phyloP scores from a whole-genome alignment of 108 stramenopile genomes.

The Skeletonema marinoi region DNA sequence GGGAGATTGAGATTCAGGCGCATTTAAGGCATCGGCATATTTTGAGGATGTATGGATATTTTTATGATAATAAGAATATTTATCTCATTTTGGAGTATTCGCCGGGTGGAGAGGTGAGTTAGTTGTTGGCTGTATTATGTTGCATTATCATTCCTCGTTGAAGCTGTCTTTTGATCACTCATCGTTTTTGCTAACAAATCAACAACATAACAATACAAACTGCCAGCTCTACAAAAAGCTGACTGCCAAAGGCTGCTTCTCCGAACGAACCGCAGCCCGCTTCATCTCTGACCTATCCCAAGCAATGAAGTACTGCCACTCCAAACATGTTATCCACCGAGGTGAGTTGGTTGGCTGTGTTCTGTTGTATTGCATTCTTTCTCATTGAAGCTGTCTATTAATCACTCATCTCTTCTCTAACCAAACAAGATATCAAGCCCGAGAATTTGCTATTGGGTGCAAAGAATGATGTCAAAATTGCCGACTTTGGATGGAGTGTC shows the following conservation, averaged over 20 bases:
- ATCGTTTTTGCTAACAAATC: not conserved
- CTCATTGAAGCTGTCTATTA: too few species aligned
- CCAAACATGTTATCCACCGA: conserved; percentile 97
- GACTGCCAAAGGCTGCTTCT: conserved; percentile 76
- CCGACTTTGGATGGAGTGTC: conserved; percentile 99
- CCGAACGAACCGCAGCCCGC: conserved; percentile 76
- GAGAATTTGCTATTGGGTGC: conserved; percentile 96
- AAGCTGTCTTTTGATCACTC: not conserved
- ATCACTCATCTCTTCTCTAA: too few species aligned
- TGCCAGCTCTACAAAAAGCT: conserved; percentile 85
- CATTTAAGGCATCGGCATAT: conserved; percentile 96
- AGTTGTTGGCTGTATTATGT: not conserved
- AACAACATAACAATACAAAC: not conserved
- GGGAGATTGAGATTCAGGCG: conserved; percentile 99
- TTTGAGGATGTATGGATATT: conserved; percentile 98
- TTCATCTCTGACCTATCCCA: conserved; percentile 90
- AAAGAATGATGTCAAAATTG: conserved; percentile 96
- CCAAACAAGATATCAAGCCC: conserved; percentile 92
- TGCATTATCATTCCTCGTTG: not conserved
- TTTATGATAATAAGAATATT: conserved; percentile 96
- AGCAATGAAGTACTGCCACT: conserved; percentile 95
- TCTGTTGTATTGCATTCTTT: too few species aligned
- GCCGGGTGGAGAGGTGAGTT: conserved; percentile 90
- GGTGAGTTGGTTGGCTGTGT: too few species aligned
- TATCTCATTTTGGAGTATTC: conserved; percentile 98